These are phyloP conservation scores for Nothophaeocryptopus gaeumannii DNA, from an alignment of 2,329 filamentous ascomycete genomes.

Conservation along the genomic window DNA sequence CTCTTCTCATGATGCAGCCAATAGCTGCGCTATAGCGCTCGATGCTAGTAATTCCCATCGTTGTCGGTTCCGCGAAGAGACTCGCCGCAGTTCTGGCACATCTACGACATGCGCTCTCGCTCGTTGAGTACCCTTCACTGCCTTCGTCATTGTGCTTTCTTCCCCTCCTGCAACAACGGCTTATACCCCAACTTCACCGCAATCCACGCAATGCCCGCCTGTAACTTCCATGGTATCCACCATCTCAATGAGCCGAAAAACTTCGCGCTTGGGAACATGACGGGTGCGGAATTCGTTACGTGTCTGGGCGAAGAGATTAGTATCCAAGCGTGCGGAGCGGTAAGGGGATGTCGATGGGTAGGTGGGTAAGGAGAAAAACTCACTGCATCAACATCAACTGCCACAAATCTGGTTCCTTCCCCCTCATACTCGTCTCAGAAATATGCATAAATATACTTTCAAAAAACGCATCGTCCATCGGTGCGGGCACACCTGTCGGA, in stretches of 20 bases:
- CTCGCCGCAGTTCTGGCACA: too few species aligned
- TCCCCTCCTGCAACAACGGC: constrained; percentile 5
- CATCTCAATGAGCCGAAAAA: constrained; percentile 11
- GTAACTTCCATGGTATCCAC: constrained; percentile 14
- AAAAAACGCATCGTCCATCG: constrained; percentile 11
- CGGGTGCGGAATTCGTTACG: constrained; percentile 3
- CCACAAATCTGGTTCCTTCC: constrained; percentile 3
- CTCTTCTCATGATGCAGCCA: too few species aligned
- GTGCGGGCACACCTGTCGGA: constrained; percentile 4
- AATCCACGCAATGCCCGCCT: constrained; percentile 1
- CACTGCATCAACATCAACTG: constrained; percentile 11
- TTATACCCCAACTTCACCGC: constrained; percentile 3
- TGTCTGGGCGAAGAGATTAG: neutral
- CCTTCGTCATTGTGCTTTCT: neutral
- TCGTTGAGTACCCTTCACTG: too few species aligned
- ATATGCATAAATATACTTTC: constrained; percentile 10
- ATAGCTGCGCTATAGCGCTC: too few species aligned
- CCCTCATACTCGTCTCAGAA: constrained; percentile 2
- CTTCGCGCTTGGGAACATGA: constrained; percentile 3
- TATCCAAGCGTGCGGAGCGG: too few species aligned
- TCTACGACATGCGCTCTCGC: too few species aligned
- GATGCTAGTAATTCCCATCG: too few species aligned
- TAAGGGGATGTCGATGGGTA: too few species aligned
- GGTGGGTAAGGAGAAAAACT: neutral
- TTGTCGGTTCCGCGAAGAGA: too few species aligned